Evolutionary conservation across 2,329 filamentous ascomycete genomes (phyloP), one percentile per base, ranked within the genome.

Genomic region (Aspergillus oerlinghausenensis): DNA sequence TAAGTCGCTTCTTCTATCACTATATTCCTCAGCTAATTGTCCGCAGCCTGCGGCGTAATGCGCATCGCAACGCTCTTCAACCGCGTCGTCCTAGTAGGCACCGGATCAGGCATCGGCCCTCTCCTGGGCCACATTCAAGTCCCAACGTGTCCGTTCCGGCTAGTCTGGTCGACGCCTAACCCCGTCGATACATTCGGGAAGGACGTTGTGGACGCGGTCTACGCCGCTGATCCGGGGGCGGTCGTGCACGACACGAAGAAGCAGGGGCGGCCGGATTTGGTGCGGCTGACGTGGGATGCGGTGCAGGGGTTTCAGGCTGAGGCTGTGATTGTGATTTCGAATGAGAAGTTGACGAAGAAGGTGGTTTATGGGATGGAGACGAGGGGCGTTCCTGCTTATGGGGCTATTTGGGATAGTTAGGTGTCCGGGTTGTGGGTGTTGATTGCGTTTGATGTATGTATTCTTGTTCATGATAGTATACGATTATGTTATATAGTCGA

Each of bases 311-410:
- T 65, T 35, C 54, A 61, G 0, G 74, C 73, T 0, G 73, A 76
- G 54, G 74, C 73, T 8, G 67, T 76, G 19, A 69, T 73, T 55
- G 62, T 69, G 50, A 70, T 76, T 51, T 70, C 66, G 49, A 75
- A 76, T 52, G 66, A 67, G 53, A 64, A 63, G 35, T 54, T 75
- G 56, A 75, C 73, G 11, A 68, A 68, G 51, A 62, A 71, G 50
- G 65, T 75, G 19, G 73, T 76, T 10, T 74, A 73, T 61, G 73
- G 68, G 55, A 65, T 76, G 66, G 72, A 75, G 58, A 64, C 62
- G 48, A 62, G 73, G 40, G 74, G 73, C 0, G 60, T 75, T 29
- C 65, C 71, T 26, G 69, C 72, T 10, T 75, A 55, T 63, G 62
- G 29, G 62, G 63, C 25, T 58, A 48, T 49, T 54, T 60, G 50